Percentiles rank a stretch among this genome's conserved stretches.
These are phyloP conservation scores for Meredithiella fracta DNA, from an alignment of 2,329 filamentous ascomycete species.

Conservation along the genomic window DNA sequence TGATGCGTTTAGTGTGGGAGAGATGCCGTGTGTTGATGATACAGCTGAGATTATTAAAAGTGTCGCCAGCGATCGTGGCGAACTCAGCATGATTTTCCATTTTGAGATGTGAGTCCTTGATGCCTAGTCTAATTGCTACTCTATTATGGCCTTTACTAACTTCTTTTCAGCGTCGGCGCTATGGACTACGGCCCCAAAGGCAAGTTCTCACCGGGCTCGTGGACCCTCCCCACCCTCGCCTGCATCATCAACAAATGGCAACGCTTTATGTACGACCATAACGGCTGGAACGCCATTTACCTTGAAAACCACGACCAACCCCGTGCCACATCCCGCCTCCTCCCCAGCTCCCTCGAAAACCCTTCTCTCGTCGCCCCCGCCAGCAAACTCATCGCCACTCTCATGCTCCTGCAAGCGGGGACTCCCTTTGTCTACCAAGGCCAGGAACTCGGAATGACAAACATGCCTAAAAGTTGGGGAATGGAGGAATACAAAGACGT, in stretches of 20 bases:
- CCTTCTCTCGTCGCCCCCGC: constrained; percentile 27
- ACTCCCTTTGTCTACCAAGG: constrained; percentile 55
- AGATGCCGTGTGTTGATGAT: constrained; percentile 32
- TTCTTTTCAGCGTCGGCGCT: constrained; percentile 23
- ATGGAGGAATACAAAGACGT: constrained; percentile 55
- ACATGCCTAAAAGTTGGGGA: constrained; percentile 42
- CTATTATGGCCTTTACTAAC: constrained; percentile 15
- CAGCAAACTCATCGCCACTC: constrained; percentile 43
- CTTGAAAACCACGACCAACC: constrained; percentile 52
- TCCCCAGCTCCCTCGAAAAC: constrained; percentile 29
- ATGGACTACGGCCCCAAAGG: constrained; percentile 30
- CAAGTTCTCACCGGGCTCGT: constrained; percentile 28
- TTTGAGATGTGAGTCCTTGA: constrained; percentile 39
- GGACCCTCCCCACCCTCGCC: constrained; percentile 36
- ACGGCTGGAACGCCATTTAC: constrained; percentile 49
- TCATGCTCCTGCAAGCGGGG: constrained; percentile 41
- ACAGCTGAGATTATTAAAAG: constrained; percentile 27
- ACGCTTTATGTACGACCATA: constrained; percentile 39
- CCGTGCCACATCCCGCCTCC: constrained; percentile 40
- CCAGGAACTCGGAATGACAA: constrained; percentile 51
- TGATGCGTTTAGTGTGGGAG: constrained; percentile 35
- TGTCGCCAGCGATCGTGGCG: constrained; percentile 38
- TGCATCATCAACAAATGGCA: constrained; percentile 40
- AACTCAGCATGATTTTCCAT: constrained; percentile 58
- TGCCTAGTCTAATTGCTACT: background rate